These are phyloP conservation scores for Nicotiana rustica DNA, from an alignment of 305 asterid genomes.

Conservation along the genomic window DNA sequence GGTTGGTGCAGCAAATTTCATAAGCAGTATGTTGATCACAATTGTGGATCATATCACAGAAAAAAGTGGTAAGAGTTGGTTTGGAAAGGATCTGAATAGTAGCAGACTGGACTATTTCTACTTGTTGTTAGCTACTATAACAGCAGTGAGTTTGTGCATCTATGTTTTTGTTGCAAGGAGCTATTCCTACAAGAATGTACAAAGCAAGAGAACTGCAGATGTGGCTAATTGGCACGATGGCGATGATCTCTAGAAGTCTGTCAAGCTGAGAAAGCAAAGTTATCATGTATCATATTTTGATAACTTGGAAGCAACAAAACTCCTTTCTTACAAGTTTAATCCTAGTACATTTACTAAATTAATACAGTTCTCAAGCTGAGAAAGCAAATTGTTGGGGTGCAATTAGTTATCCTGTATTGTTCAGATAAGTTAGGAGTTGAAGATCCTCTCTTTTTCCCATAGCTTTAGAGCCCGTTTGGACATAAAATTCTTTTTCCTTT, in stretches of 20 bases:
- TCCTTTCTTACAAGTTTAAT: neutral
- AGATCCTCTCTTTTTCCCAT: neutral
- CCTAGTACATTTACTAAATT: neutral
- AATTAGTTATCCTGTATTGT: neutral
- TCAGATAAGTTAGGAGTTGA: neutral
- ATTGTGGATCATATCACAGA: slow-evolving; percentile 66
- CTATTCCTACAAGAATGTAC: slow-evolving; percentile 35
- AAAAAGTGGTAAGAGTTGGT: slow-evolving; percentile 50
- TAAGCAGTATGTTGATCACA: slow-evolving; percentile 72
- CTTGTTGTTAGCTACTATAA: slow-evolving; percentile 32
- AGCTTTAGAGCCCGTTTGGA: no score
- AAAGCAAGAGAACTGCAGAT: slow-evolving; percentile 2
- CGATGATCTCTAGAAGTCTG: neutral
- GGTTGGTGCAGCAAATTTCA: slow-evolving; percentile 74
- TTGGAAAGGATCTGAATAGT: slow-evolving; percentile 34
- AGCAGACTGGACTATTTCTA: slow-evolving; percentile 35
- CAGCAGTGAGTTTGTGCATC: slow-evolving; percentile 16
- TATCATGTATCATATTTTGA: neutral
- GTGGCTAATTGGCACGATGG: slow-evolving; percentile 28
- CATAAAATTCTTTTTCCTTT: no score
- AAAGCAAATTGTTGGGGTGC: neutral
- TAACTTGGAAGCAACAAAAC: neutral
- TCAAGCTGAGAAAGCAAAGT: slow-evolving; percentile 7
- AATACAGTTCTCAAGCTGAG: neutral
- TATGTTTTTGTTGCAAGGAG: slow-evolving; percentile 26